Percentiles rank a stretch among this genome's conserved stretches.
These are phyloP conservation scores for Phytopythium litorale DNA, from an alignment of 352 stramenopile genomes.

Conservation along the genomic window DNA sequence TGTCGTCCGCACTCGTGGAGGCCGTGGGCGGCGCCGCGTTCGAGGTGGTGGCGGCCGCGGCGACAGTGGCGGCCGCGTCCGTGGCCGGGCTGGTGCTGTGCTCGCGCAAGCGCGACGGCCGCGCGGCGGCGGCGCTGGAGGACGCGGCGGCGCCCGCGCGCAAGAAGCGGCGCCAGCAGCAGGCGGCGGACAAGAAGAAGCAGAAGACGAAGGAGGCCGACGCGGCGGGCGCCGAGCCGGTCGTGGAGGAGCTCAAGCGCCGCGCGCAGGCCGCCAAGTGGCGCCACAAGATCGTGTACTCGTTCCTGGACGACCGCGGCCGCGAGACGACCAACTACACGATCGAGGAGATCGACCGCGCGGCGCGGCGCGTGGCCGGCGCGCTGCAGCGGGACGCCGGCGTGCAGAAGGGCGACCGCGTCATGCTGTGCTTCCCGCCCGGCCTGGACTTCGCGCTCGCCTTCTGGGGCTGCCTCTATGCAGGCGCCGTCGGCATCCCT, in stretches of 20 bases:
- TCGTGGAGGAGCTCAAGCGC: conserved; percentile 51
- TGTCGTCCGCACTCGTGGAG: conserved; percentile 32
- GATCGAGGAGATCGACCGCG: conserved; percentile 62
- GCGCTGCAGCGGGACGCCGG: conserved; percentile 46
- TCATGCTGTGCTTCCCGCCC: conserved; percentile 75
- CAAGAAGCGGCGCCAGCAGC: conserved; percentile 31
- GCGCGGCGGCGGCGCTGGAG: conserved; percentile 3
- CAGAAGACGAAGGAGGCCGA: conserved; percentile 10
- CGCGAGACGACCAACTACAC: conserved; percentile 65
- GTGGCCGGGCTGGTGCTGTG: conserved; percentile 22
- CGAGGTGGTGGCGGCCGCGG: conserved; percentile 41
- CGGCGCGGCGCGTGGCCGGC: conserved; percentile 56
- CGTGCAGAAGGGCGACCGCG: conserved; percentile 59
- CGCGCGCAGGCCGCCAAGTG: conserved; percentile 30
- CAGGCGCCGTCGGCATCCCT: conserved; percentile 62
- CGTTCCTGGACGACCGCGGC: conserved; percentile 70
- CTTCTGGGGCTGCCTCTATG: conserved; percentile 81
- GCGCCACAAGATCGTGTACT: conserved; percentile 74
- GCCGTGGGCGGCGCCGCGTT: conserved; percentile 35
- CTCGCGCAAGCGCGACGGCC: conserved; percentile 20
- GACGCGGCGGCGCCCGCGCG: conserved; percentile 9
- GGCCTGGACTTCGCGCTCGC: conserved; percentile 71
- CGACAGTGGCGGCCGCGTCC: conserved; percentile 36
- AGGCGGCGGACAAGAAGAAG: background rate
- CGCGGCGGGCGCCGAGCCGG: conserved; percentile 26